phyloP scores from a whole-genome alignment of 2,329 filamentous ascomycete species.

The Fusarium sp. region DNA sequence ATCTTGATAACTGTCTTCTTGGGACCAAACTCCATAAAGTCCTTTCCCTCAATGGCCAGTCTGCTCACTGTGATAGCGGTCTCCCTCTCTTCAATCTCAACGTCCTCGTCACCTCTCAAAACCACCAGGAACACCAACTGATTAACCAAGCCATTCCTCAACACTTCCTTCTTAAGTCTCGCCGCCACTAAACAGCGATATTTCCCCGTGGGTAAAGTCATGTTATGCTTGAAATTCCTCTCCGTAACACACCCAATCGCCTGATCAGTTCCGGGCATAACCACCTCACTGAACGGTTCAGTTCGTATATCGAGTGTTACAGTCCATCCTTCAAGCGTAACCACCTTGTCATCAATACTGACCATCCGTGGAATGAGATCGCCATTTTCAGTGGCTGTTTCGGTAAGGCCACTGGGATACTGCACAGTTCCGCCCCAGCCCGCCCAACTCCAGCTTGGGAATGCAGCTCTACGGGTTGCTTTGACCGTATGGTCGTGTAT shows the following conservation, averaged over 20 bases:
- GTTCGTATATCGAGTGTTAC: background rate
- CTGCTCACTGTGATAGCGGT: background rate
- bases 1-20: background rate
- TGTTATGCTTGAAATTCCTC: background rate
- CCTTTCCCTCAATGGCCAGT: background rate
- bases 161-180: background rate
- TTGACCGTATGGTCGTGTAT: background rate
- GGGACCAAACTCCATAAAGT: background rate
- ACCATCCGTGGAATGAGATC: background rate
- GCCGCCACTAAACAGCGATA: background rate
- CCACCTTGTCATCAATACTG: background rate
- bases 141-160: background rate
- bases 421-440: background rate
- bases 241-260: background rate
- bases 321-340: background rate
- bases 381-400: background rate
- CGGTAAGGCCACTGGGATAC: background rate
- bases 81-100: background rate
- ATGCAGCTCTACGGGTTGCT: accelerated
- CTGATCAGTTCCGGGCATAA: background rate
- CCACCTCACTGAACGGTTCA: background rate
- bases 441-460: background rate
- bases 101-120: background rate
- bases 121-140: background rate
- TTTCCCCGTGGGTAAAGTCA: background rate